Conservation (phyloP, 495 filamentous ascomycete species). For the Penicillium daleae region DNA sequence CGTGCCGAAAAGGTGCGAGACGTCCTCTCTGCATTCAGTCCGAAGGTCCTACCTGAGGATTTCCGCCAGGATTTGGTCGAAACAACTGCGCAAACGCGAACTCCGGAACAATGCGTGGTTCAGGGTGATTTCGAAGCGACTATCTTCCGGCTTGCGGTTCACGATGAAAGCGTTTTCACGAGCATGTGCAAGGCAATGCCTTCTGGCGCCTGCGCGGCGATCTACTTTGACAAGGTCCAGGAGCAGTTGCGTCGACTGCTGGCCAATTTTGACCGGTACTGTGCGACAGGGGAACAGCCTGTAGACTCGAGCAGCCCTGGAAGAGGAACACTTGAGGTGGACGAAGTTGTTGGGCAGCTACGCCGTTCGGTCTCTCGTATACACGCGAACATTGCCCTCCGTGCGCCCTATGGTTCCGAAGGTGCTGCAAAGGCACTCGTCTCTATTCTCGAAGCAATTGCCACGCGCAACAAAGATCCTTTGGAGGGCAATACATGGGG, state of each 20-base stretch:
- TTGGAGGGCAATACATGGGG: slow-evolving; percentile 46
- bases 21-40: slow-evolving; percentile 54
- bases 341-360: slow-evolving; percentile 39
- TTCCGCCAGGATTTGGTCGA: slow-evolving; percentile 46
- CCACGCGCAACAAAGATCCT: slow-evolving; percentile 50
- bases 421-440: slow-evolving; percentile 47
- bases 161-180: slow-evolving; percentile 49
- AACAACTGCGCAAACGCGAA: slow-evolving; percentile 27
- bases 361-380: slow-evolving; percentile 42
- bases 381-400: slow-evolving; percentile 37
- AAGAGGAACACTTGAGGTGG: slow-evolving; percentile 31
- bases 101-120: slow-evolving; percentile 50
- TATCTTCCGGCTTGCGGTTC: slow-evolving; percentile 53
- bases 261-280: slow-evolving; percentile 48
- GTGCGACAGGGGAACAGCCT: slow-evolving; percentile 36
- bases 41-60: slow-evolving; percentile 48
- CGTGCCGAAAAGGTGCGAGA: slow-evolving; percentile 50
- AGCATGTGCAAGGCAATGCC: slow-evolving; percentile 54
- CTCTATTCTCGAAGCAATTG: slow-evolving; percentile 48
- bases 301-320: slow-evolving; percentile 22
- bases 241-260: slow-evolving; percentile 42
- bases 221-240: slow-evolving; percentile 53
- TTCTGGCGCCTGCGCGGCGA: slow-evolving; percentile 47
- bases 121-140: slow-evolving; percentile 56
- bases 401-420: slow-evolving; percentile 44